These are phyloP conservation scores for Plicaturopsis crispa DNA, from an alignment of 768 basidiomycete genomes.

Conservation along the genomic window DNA sequence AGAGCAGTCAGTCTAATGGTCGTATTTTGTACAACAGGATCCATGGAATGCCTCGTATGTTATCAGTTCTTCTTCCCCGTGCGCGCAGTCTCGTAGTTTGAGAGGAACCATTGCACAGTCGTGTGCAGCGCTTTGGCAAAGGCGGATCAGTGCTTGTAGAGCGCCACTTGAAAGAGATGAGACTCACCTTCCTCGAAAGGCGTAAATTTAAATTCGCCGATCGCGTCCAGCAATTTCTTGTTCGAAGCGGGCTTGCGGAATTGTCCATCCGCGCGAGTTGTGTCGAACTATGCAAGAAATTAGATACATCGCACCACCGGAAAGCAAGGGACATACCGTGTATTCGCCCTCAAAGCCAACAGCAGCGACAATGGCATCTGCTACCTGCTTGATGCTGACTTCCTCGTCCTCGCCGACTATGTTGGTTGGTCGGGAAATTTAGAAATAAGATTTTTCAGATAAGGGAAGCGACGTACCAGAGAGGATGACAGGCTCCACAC, in stretches of 20 bases:
- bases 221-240: constrained; percentile 68
- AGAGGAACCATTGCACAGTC: constrained; percentile 82
- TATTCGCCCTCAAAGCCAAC: constrained; percentile 77
- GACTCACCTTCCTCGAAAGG: constrained; percentile 74
- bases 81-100: constrained; percentile 70
- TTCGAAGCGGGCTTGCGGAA: constrained; percentile 96
- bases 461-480: constrained; percentile 44
- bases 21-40: constrained; percentile 1
- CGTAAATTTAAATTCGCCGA: constrained; percentile 84
- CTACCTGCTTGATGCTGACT: constrained; percentile 85
- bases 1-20: no score
- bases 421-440: not conserved
- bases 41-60: not conserved
- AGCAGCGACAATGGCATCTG: constrained; percentile 84
- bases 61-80: constrained; percentile 32
- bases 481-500: constrained; percentile 89
- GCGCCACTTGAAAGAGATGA: not conserved
- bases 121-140: constrained; percentile 56
- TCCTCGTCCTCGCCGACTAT: constrained; percentile 90
- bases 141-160: not conserved
- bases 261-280: constrained; percentile 81
- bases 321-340: constrained; percentile 33
- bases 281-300: constrained; percentile 61
- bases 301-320: not conserved
- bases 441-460: not conserved